Percentiles rank a stretch among this genome's conserved stretches.
phyloP scores from a whole-genome alignment of 73 alveolate genomes.

The Tetrahymena malaccensis region DNA sequence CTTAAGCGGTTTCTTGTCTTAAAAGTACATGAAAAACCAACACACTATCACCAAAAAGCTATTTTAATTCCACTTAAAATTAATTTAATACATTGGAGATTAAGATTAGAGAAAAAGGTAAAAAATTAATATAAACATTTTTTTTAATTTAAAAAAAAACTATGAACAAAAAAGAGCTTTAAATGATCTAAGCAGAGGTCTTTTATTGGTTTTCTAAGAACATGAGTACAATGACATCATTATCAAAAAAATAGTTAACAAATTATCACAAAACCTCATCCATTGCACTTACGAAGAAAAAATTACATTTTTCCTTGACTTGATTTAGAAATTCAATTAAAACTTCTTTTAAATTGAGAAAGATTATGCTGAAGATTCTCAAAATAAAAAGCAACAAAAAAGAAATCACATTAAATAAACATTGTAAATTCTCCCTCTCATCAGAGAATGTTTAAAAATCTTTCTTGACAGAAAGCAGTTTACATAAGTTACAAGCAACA shows the following conservation, averaged over 20 bases:
- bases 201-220: background rate
- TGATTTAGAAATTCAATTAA: background rate
- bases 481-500: background rate
- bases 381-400: background rate
- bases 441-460: background rate
- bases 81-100: conserved; percentile 5
- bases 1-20: background rate
- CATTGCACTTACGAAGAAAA: background rate
- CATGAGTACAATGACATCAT: background rate
- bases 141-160: too few relatives aligned
- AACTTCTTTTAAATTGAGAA: background rate
- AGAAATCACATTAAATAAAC: background rate
- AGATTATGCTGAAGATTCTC: background rate
- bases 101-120: conserved; percentile 9
- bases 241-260: background rate
- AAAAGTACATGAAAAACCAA: conserved; percentile 21
- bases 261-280: background rate
- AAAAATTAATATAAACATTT: background rate
- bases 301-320: background rate
- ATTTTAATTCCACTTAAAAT: background rate
- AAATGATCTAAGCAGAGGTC: background rate
- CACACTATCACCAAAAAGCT: background rate
- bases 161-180: background rate
- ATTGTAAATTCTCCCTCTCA: background rate
- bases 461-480: background rate